Evolutionary conservation across 768 basidiomycete species (phyloP), one percentile per base, ranked within the genome.

Genomic region (Rhodosporidiobolus sp.): DNA sequence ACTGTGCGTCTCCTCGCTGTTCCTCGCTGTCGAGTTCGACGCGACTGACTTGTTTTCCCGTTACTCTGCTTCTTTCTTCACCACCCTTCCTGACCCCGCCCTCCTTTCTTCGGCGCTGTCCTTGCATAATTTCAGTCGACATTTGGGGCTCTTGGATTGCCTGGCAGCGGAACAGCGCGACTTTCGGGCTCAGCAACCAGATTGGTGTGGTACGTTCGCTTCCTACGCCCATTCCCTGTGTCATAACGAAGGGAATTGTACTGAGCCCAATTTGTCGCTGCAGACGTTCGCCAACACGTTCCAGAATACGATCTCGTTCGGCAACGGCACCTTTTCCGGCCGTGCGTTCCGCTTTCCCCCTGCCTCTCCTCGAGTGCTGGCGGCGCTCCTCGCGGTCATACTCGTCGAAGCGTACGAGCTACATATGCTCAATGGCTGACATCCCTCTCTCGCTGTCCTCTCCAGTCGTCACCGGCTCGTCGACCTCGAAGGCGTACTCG

Each of bases 391-490:
- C n/a, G n/a, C n/a, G n/a, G n/a, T n/a, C n/a, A n/a, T n/a, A n/a
- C n/a, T n/a, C n/a, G n/a, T n/a, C n/a, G n/a, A n/a, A n/a, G n/a
- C n/a, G n/a, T n/a, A n/a, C n/a, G n/a, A n/a, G n/a, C n/a, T n/a
- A n/a, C n/a, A n/a, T n/a, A n/a, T n/a, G n/a, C n/a, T n/a, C n/a
- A n/a, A n/a, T n/a, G n/a, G n/a, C n/a, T n/a, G n/a, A n/a, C n/a
- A n/a, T n/a, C n/a, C n/a, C n/a, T n/a, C n/a, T n/a, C n/a, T n/a
- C n/a, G n/a, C n/a, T n/a, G n/a, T n/a, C n/a, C n/a, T n/a, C n/a
- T n/a, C n/a, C n/a, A n/a, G n/a, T 73, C 52, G 72, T 67, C 50
- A 68, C 72, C 2, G 72, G 66, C 20, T 46, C 50, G 8, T 59
- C 55, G 6, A 66, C 68, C 6, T 45, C 4, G n/a, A 70, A 74